Conservation (phyloP, 139 green algal species). For the Tetradesmus obliquus region DNA sequence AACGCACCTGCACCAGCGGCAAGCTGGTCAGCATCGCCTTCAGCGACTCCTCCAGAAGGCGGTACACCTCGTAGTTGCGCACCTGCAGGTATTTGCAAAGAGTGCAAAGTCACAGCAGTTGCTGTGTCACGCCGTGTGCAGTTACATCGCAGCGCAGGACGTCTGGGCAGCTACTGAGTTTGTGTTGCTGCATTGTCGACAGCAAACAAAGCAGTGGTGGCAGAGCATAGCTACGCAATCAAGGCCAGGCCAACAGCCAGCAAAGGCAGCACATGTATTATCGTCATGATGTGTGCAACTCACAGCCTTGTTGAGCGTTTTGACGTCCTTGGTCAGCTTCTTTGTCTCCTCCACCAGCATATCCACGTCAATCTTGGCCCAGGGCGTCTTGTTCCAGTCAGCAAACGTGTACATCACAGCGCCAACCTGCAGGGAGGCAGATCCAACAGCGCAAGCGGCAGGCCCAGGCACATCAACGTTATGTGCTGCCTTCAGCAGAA, state of each 20-base stretch:
- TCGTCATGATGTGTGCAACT: background rate
- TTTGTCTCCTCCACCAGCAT: constrained; percentile 89
- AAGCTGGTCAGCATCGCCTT: constrained; percentile 91
- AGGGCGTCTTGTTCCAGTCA: constrained; percentile 86
- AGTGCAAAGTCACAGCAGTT: background rate
- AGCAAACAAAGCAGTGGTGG: background rate
- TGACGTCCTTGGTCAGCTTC: constrained; percentile 87
- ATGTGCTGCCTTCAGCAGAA: background rate
- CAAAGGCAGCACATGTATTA: background rate
- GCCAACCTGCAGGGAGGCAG: constrained; percentile 48
- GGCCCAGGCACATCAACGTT: background rate
- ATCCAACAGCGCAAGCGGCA: background rate
- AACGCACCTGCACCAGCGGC: constrained; percentile 78
- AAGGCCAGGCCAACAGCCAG: no score
- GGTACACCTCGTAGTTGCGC: constrained; percentile 84
- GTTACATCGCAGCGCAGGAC: background rate
- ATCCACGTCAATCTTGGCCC: constrained; percentile 91
- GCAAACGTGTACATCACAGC: constrained; percentile 87
- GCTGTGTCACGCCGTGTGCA: background rate
- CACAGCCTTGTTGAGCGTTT: constrained; percentile 49
- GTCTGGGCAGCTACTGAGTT: background rate
- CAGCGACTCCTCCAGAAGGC: constrained; percentile 84
- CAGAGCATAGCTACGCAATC: no score
- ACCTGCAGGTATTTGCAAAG: constrained; percentile 51
- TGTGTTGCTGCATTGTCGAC: background rate